Percentiles rank a stretch among this genome's conserved stretches.
Evolutionary conservation across 2,329 filamentous ascomycete species (phyloP).

Genomic region (Raffaelea ambrosiae): DNA sequence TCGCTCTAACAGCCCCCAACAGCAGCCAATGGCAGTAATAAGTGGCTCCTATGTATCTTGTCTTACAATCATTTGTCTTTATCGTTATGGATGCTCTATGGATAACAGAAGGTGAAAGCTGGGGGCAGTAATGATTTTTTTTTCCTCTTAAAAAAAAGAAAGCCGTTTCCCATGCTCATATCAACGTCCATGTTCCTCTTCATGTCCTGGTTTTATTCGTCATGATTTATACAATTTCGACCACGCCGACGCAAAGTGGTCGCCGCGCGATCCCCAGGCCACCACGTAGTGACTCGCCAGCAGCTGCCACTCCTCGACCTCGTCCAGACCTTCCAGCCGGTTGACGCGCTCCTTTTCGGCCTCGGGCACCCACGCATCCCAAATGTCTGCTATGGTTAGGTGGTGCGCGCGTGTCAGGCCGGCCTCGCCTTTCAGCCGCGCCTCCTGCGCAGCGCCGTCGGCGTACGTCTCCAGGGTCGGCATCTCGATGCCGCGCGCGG

Average conservation of each 20-base stretch:
- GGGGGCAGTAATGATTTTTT: too few relatives aligned
- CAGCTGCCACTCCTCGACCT: constrained; percentile 89
- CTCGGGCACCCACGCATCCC: constrained; percentile 61
- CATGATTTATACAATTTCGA: constrained; percentile 16
- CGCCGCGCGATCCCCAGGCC: constrained; percentile 73
- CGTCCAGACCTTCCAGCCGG: constrained; percentile 77
- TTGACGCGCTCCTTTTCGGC: constrained; percentile 75
- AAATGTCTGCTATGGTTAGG: constrained; percentile 50
- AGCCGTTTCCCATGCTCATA: too few relatives aligned
- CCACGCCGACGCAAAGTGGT: constrained; percentile 21
- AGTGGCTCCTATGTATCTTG: too few relatives aligned
- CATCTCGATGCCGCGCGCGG: constrained; percentile 70
- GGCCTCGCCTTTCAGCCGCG: constrained; percentile 49
- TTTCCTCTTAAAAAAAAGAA: too few relatives aligned
- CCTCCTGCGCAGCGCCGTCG: constrained; percentile 57
- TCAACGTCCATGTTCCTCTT: too few relatives aligned
- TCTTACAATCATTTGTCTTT: too few relatives aligned
- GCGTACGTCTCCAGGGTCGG: constrained; percentile 72
- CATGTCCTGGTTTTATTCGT: background rate
- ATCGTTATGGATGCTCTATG: too few relatives aligned
- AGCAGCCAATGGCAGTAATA: too few relatives aligned
- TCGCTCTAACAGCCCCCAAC: too few relatives aligned
- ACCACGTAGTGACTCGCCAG: constrained; percentile 84
- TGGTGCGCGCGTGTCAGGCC: constrained; percentile 49
- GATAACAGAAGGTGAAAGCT: too few relatives aligned